These are phyloP conservation scores for Tetrahymena thermophila DNA, from an alignment of 73 alveolate species.

Conservation along the genomic window DNA sequence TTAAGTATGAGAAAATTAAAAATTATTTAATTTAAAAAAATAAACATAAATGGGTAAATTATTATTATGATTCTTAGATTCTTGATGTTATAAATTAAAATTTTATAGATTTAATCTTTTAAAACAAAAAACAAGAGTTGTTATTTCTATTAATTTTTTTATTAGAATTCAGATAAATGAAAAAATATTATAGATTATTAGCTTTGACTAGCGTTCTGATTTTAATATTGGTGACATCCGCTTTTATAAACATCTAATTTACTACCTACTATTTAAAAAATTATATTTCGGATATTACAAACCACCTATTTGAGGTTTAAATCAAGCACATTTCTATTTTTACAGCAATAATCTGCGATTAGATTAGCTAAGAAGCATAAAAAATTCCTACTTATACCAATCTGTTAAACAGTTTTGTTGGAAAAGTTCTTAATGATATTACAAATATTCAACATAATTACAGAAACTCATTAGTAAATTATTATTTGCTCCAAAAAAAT, in stretches of 20 bases:
- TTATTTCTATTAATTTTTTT: too few species aligned
- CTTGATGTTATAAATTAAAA: too few species aligned
- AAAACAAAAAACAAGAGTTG: too few species aligned
- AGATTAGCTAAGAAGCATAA: background rate
- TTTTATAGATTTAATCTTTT: too few species aligned
- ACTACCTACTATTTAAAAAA: too few species aligned
- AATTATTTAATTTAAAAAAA: too few species aligned
- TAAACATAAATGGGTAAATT: too few species aligned
- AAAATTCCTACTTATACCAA: background rate
- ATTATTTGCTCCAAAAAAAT: background rate
- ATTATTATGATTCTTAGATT: too few species aligned
- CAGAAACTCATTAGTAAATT: background rate
- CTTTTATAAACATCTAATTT: background rate
- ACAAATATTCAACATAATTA: background rate
- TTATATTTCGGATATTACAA: background rate
- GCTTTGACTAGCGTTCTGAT: background rate
- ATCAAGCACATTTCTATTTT: background rate
- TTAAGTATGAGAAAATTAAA: too few species aligned
- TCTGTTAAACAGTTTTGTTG: background rate
- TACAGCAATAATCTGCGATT: background rate
- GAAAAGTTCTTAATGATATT: background rate
- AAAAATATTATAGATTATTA: too few species aligned
- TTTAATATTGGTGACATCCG: background rate
- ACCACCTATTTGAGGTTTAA: too few species aligned
- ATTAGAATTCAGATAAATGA: background rate